Evolutionary conservation across 805 yeast genomes (phyloP).

Genomic region (Candida ficus): DNA sequence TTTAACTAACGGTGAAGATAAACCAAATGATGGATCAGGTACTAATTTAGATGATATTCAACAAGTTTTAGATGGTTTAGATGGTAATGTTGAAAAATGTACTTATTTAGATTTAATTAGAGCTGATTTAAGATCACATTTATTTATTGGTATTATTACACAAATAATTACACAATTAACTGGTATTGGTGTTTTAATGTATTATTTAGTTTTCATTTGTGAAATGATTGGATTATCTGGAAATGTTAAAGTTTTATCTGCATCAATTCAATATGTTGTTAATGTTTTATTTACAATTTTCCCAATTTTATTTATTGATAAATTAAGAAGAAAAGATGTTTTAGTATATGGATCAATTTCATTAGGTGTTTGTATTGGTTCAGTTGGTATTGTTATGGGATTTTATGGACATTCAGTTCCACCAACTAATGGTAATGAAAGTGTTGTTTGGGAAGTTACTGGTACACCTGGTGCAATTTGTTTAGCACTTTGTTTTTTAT

Average conservation of each 20-base stretch:
- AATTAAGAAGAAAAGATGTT: conserved; percentile 41
- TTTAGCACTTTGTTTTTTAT: conserved; percentile 39
- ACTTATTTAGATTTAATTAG: conserved; percentile 31
- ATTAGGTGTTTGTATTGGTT: conserved; percentile 30
- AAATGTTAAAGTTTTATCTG: conserved; percentile 27
- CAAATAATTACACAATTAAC: conserved; percentile 42
- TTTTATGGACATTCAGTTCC: conserved; percentile 29
- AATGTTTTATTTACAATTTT: conserved; percentile 37
- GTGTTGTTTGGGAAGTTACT: conserved; percentile 31
- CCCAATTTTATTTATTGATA: conserved; percentile 40
- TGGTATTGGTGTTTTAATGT: conserved; percentile 39
- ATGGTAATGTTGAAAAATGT: conserved; percentile 25
- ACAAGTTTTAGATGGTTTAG: conserved; percentile 13
- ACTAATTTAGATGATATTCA: conserved; percentile 23
- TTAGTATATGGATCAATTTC: conserved; percentile 38
- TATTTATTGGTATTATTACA: conserved; percentile 32
- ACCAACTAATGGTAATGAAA: conserved; percentile 29
- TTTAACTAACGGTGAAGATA: neutral
- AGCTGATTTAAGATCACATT: conserved; percentile 29
- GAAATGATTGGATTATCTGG: conserved; percentile 41
- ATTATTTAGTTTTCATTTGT: conserved; percentile 41
- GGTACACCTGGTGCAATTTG: conserved; percentile 37
- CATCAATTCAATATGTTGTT: conserved; percentile 36
- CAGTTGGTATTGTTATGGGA: conserved; percentile 33
- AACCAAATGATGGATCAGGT: neutral